A percentile compares a stretch with the other conserved stretches of the same genome.
These are phyloP conservation scores for Raddia guianensis DNA, from an alignment of 176 grass and related monocot genomes.

Conservation along the genomic window DNA sequence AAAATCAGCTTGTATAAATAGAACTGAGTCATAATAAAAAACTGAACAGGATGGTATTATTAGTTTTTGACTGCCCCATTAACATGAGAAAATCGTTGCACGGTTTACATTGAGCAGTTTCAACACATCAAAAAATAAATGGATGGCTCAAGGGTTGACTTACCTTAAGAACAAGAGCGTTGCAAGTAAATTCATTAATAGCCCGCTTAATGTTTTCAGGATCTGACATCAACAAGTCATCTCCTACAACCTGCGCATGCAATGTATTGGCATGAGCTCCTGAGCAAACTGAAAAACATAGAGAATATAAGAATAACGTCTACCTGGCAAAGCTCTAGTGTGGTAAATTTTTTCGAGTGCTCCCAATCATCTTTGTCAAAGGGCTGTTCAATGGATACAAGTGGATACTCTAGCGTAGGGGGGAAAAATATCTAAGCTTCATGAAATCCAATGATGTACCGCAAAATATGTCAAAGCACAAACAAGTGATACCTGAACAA, in stretches of 20 bases:
- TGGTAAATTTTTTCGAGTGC: constrained; percentile 83
- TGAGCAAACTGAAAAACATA: constrained; percentile 3
- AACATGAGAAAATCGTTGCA: constrained; percentile 12
- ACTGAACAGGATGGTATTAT: not conserved
- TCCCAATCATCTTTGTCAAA: constrained; percentile 99
- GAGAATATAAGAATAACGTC: constrained; percentile 26
- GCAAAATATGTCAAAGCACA: constrained; percentile 19
- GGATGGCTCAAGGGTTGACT: not conserved
- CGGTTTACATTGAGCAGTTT: constrained; percentile 15
- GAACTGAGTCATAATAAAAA: constrained; percentile 20
- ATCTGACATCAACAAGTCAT: constrained; percentile 94
- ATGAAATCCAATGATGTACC: constrained; percentile 2
- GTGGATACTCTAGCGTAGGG: constrained; percentile 73
- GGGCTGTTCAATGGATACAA: constrained; percentile 88
- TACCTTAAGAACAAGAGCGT: constrained; percentile 96
- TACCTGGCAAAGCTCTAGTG: constrained; percentile 85
- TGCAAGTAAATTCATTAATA: constrained; percentile 87
- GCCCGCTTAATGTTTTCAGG: constrained; percentile 85
- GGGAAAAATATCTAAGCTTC: constrained; percentile 27
- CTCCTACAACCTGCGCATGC: constrained; percentile 76
- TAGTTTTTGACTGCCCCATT: not conserved
- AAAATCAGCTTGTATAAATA: constrained; percentile 16
- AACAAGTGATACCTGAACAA: constrained; percentile 68
- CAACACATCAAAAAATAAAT: not conserved
- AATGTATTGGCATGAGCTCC: constrained; percentile 23